These are phyloP conservation scores for Neurospora hispaniola DNA, from an alignment of 495 filamentous ascomycete species.

Conservation along the genomic window DNA sequence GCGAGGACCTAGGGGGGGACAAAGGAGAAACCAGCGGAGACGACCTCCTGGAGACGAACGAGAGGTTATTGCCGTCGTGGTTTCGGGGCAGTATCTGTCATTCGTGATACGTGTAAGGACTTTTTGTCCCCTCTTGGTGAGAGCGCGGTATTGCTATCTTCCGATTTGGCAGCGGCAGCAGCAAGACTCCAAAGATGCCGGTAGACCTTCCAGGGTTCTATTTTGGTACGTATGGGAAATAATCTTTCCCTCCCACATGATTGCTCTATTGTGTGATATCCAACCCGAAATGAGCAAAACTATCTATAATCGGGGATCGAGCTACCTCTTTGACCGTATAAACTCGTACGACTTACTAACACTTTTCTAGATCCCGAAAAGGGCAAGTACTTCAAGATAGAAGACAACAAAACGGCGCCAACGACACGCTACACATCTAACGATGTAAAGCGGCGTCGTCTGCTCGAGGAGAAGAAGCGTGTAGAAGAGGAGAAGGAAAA, in stretches of 20 bases:
- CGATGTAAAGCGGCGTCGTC: constrained; percentile 29
- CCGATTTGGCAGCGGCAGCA: background rate
- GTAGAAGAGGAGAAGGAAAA: constrained; percentile 13
- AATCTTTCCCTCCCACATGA: background rate
- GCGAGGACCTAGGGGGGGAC: background rate
- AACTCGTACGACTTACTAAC: background rate
- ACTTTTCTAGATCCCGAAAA: constrained; percentile 26
- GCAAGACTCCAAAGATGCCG: background rate
- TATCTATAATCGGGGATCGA: background rate
- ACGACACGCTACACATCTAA: constrained; percentile 27
- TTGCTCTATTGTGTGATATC: background rate
- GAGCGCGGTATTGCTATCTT: background rate
- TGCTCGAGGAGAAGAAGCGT: constrained; percentile 10
- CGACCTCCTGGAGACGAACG: background rate
- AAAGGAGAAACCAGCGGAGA: background rate
- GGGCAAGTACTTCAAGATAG: constrained; percentile 39
- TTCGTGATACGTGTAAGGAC: background rate
- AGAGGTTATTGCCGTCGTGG: background rate
- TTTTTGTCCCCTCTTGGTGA: background rate
- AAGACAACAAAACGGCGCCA: constrained; percentile 24
- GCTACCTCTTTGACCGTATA: background rate
- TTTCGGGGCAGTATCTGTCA: background rate
- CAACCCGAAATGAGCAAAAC: background rate
- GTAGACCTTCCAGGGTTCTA: constrained; percentile 1
- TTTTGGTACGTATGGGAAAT: background rate